Evolutionary conservation across 345 rosid species (phyloP).

Genomic region (Acer saccharum): DNA sequence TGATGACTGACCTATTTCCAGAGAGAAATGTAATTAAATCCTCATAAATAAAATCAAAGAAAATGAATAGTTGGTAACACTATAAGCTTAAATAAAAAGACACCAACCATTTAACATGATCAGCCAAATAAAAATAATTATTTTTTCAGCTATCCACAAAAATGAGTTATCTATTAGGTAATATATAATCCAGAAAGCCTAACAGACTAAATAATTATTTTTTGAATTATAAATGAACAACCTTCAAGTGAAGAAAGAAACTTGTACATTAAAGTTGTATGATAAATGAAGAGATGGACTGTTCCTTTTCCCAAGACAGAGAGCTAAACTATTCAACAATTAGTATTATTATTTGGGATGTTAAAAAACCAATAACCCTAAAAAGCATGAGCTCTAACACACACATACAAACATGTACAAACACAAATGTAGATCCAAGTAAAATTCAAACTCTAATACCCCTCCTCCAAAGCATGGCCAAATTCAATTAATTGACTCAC

Average conservation of each 20-base stretch:
- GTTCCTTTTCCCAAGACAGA: background rate
- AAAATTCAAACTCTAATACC: too few species aligned
- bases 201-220: background rate
- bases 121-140: background rate
- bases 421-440: too few species aligned
- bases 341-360: too few species aligned
- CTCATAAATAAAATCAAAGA: background rate
- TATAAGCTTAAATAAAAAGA: background rate
- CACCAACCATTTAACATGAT: background rate
- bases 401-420: too few species aligned
- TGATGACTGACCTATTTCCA: conserved; percentile 38
- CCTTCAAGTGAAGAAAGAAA: too few species aligned
- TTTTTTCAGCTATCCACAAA: background rate
- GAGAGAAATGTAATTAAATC: background rate
- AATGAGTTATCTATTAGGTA: background rate
- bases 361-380: background rate
- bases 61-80: background rate
- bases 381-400: too few species aligned
- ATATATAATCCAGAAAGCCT: background rate
- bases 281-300: background rate
- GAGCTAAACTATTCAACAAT: too few species aligned
- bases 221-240: too few species aligned
- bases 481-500: too few species aligned
- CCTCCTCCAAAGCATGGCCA: too few species aligned
- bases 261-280: too few species aligned